These are phyloP conservation scores for Wickerhamiella sergipiensis DNA, from an alignment of 805 yeast genomes.

Conservation along the genomic window DNA sequence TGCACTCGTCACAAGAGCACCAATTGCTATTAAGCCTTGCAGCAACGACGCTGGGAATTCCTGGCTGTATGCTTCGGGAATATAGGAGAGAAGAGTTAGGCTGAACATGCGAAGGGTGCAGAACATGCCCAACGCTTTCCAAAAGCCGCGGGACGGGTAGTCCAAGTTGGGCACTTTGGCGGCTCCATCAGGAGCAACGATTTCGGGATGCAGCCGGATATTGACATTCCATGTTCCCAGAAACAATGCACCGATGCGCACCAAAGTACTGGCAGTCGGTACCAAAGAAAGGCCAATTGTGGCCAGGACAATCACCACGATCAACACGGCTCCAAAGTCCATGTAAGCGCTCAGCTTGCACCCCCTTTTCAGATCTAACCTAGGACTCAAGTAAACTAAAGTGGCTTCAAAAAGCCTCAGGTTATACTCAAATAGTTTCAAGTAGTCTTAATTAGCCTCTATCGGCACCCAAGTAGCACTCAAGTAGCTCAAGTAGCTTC, in stretches of 20 bases:
- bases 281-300: background rate
- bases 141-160: background rate
- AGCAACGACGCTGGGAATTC: background rate
- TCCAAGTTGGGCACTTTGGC: background rate
- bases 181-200: background rate
- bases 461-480: too few relatives aligned
- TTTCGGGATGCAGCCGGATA: background rate
- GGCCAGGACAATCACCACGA: background rate
- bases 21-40: background rate
- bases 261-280: background rate
- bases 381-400: too few relatives aligned
- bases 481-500: too few relatives aligned
- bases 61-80: background rate
- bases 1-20: background rate
- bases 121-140: conserved; percentile 1
- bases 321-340: background rate
- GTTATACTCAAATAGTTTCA: too few relatives aligned
- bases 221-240: background rate
- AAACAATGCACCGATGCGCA: background rate
- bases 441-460: too few relatives aligned
- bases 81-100: background rate
- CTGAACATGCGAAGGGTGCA: background rate
- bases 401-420: too few relatives aligned
- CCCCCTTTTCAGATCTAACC: too few relatives aligned
- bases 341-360: background rate